A percentile compares a stretch with the other conserved stretches of the same genome.
Evolutionary conservation across 163 green algal species (phyloP).

Genomic region (Chloromonas sp.): DNA sequence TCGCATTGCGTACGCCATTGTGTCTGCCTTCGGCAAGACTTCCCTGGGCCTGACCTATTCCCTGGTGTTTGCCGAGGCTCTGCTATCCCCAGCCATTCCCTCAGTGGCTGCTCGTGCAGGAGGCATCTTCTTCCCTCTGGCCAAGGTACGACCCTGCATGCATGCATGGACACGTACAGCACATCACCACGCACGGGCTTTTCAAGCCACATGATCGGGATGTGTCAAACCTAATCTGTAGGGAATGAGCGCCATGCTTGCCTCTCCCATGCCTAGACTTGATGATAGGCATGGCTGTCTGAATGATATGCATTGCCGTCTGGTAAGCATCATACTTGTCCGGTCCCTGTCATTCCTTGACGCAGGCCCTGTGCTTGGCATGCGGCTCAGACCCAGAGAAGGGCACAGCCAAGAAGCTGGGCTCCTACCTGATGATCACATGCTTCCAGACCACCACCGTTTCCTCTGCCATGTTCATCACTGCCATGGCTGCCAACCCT

Average conservation of each 20-base stretch:
- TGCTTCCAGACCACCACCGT: slow-evolving; percentile 80
- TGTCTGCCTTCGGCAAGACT: slow-evolving; percentile 91
- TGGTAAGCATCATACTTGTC: no score
- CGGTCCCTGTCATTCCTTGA: no score
- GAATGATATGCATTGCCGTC: no score
- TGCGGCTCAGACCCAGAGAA: slow-evolving; percentile 88
- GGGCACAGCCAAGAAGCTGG: slow-evolving; percentile 94
- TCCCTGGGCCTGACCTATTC: slow-evolving; percentile 95
- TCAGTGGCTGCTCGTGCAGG: slow-evolving; percentile 79
- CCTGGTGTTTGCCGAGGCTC: slow-evolving; percentile 89
- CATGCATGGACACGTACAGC: neutral
- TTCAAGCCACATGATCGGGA: neutral
- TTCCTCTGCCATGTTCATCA: slow-evolving; percentile 90
- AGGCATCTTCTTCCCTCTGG: slow-evolving; percentile 97
- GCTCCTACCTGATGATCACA: slow-evolving; percentile 95
- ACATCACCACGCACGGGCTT: neutral
- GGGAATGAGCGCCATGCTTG: no score
- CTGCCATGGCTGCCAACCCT: slow-evolving; percentile 97
- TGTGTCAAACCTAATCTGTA: no score
- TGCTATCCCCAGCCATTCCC: slow-evolving; percentile 96
- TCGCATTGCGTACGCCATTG: slow-evolving; percentile 94
- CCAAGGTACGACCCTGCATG: slow-evolving; percentile 52
- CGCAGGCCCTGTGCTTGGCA: slow-evolving; percentile 81
- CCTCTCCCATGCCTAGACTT: no score
- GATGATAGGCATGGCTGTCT: no score